Evolutionary conservation across 768 basidiomycete species (phyloP).

Genomic region (Paxillus rubicundulus): DNA sequence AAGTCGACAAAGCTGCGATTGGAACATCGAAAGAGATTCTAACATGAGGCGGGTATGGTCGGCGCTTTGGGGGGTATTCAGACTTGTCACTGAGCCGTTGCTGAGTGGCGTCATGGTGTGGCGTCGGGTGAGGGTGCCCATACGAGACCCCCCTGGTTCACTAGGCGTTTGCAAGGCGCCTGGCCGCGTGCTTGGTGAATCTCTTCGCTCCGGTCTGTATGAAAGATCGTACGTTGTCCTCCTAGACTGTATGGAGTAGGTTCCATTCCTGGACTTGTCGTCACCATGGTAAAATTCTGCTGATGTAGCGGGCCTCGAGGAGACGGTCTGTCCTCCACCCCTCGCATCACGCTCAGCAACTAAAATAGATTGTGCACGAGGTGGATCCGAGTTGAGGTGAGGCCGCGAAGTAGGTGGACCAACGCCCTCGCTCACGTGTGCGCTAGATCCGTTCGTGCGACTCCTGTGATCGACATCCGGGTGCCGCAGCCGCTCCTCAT

Average conservation of each 20-base stretch:
- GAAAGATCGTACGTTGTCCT: constrained; percentile 25
- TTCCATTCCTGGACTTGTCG: constrained; percentile 9
- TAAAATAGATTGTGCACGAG: constrained; percentile 15
- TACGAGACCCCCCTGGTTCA: constrained; percentile 15
- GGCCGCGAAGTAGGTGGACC: constrained; percentile 18
- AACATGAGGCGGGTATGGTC: constrained; percentile 73
- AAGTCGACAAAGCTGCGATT: constrained; percentile 58
- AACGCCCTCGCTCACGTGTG: constrained; percentile 17
- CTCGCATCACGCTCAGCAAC: constrained; percentile 20
- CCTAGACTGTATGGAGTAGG: constrained; percentile 19
- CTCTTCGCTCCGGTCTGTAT: constrained; percentile 20
- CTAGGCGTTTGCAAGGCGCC: constrained; percentile 12
- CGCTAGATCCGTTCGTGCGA: constrained; percentile 22
- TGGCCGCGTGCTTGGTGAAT: constrained; percentile 11
- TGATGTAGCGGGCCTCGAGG: constrained; percentile 49
- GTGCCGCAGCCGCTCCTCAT: constrained; percentile 20
- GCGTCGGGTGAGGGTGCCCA: constrained; percentile 8
- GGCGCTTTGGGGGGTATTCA: constrained; percentile 25
- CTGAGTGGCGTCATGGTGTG: constrained; percentile 18
- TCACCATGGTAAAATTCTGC: constrained; percentile 41
- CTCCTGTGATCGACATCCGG: constrained; percentile 18
- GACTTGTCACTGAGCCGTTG: constrained; percentile 10
- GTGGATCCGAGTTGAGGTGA: constrained; percentile 26
- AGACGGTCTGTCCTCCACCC: constrained; percentile 14
- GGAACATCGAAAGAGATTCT: constrained; percentile 69